Percentiles rank a stretch among this genome's conserved stretches.
Evolutionary conservation across 306 rosid species (phyloP).

Genomic region (Biancaea sappan): DNA sequence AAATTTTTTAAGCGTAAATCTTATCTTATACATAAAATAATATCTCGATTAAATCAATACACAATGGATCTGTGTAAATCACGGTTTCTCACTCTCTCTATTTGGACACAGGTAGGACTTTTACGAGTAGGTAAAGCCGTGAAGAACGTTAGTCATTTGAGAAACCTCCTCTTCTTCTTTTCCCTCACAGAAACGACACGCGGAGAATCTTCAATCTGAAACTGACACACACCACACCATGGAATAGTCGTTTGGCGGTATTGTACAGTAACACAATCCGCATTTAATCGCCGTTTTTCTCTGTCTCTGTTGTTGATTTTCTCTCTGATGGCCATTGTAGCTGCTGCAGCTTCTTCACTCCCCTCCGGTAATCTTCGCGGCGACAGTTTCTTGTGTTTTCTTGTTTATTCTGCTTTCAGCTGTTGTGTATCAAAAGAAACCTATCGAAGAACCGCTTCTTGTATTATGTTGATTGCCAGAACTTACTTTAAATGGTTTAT

Average conservation of each 20-base stretch:
- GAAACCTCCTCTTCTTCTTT: neutral
- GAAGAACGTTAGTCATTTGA: neutral
- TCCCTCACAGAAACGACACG: slow-evolving; percentile 6
- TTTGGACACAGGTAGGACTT: neutral
- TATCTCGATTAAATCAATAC: neutral
- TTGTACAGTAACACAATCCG: neutral
- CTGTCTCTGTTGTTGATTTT: neutral
- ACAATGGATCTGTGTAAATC: neutral
- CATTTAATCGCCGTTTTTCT: neutral
- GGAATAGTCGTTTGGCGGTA: neutral
- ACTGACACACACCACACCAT: neutral
- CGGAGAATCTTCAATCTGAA: slow-evolving; percentile 7
- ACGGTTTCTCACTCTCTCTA: neutral
- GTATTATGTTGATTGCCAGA: neutral
- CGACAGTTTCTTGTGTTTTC: neutral
- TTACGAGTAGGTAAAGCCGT: neutral
- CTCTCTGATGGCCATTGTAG: slow-evolving; percentile 44
- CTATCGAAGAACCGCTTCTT: slow-evolving; percentile 7
- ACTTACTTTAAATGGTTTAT: neutral
- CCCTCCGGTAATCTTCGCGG: slow-evolving; percentile 45
- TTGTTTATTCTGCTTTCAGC: neutral
- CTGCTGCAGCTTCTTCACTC: slow-evolving; percentile 40
- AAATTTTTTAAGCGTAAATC: no score
- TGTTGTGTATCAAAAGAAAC: neutral
- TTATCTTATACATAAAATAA: neutral